A percentile compares a stretch with the other conserved stretches of the same genome.
phyloP scores from a whole-genome alignment of 2,329 filamentous ascomycete genomes.

The Aspergillus sp. region DNA sequence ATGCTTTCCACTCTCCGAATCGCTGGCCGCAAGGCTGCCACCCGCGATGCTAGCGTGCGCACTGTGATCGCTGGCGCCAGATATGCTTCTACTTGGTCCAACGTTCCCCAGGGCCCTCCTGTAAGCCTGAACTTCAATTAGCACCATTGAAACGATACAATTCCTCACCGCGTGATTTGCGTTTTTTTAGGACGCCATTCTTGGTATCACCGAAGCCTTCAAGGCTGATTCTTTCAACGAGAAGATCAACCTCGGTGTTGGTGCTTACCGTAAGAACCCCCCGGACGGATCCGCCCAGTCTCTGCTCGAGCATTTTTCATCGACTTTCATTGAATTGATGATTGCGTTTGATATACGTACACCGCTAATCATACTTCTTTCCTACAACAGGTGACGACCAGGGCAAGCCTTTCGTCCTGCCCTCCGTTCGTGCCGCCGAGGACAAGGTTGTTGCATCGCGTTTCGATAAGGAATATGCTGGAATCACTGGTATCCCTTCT shows the following conservation, averaged over 20 bases:
- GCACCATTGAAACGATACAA: constrained; percentile 6
- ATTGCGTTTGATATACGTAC: background rate
- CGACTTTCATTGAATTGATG: background rate
- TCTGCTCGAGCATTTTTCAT: background rate
- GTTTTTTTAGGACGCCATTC: constrained; percentile 44
- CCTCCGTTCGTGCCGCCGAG: constrained; percentile 87
- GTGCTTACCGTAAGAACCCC: constrained; percentile 73
- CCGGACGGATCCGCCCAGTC: background rate
- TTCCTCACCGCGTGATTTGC: constrained; percentile 25
- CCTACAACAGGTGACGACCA: constrained; percentile 68
- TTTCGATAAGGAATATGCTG: constrained; percentile 96
- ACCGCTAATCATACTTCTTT: background rate
- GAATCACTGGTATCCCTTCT: constrained; percentile 91
- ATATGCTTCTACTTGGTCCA: constrained; percentile 81
- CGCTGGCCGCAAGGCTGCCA: constrained; percentile 42
- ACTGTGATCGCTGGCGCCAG: constrained; percentile 47
- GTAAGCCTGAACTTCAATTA: constrained; percentile 56
- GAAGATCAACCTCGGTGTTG: constrained; percentile 99
- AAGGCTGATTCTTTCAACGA: constrained; percentile 90
- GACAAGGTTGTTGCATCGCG: constrained; percentile 74
- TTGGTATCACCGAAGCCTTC: constrained; percentile 88
- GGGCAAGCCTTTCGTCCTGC: constrained; percentile 97
- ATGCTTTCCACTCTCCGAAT: constrained; percentile 51
- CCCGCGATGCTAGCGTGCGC: constrained; percentile 41
- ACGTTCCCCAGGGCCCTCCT: constrained; percentile 90